Percentiles rank a stretch among this genome's conserved stretches.
Conservation (phyloP, 441 rosid genomes). For the Raphanus hybrid region DNA sequence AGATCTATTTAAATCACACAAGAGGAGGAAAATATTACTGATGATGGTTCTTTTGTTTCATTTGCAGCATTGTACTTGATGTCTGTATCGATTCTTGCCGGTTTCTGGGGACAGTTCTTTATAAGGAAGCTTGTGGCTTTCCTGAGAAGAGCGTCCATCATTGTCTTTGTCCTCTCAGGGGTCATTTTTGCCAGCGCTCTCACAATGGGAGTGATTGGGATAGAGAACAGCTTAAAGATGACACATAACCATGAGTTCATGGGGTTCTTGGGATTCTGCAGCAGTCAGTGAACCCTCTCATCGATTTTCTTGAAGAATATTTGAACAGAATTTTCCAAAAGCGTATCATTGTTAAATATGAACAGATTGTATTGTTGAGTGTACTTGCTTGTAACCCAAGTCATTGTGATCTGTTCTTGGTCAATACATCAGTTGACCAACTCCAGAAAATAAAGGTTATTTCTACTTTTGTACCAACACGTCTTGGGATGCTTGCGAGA, state of each 20-base stretch:
- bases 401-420: slow-evolving; percentile 26
- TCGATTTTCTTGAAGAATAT: background rate
- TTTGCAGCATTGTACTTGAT: slow-evolving; percentile 69
- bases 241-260: slow-evolving; percentile 78
- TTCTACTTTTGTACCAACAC: background rate
- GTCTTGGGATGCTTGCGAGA: slow-evolving; percentile 14
- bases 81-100: slow-evolving; percentile 70
- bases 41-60: slow-evolving; percentile 18
- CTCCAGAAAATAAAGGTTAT: slow-evolving; percentile 7
- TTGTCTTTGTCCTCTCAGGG: slow-evolving; percentile 77
- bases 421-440: slow-evolving; percentile 32
- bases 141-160: slow-evolving; percentile 69
- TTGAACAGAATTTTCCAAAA: background rate
- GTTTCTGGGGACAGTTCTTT: slow-evolving; percentile 91
- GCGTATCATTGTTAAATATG: background rate
- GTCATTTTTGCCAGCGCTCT: slow-evolving; percentile 88
- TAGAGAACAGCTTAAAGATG: slow-evolving; percentile 67
- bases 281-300: slow-evolving; percentile 55
- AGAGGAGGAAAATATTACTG: background rate
- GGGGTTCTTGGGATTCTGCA: slow-evolving; percentile 86
- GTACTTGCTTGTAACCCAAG: slow-evolving; percentile 29
- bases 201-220: slow-evolving; percentile 81
- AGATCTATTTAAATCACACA: slow-evolving; percentile 16
- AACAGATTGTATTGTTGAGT: background rate
- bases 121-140: slow-evolving; percentile 66